Evolutionary conservation across 169 alveolate genomes (phyloP), one percentile per base, ranked within the genome.

Genomic region (Amoebophrya sp.): DNA sequence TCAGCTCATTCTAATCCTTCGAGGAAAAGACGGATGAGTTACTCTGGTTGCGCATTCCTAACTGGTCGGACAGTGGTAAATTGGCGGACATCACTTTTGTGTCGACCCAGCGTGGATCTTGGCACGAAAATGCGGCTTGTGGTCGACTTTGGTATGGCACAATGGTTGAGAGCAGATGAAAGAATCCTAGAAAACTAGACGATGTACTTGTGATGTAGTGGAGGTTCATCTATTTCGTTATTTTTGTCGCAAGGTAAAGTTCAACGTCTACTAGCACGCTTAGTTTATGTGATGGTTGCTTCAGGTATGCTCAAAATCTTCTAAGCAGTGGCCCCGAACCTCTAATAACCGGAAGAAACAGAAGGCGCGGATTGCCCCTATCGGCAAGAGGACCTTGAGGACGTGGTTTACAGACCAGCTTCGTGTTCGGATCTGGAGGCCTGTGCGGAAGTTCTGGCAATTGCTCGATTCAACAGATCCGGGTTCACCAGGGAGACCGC

Each of bases 11-110:
- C n/a, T n/a, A n/a, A n/a, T n/a, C n/a, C n/a, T n/a, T 23, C 23
- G 76, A 53, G 76, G 76, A 23, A 10, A 23, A 53, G n/a, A 10
- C 10, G 76, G 76, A 53, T 23, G n/a, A 10, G 76, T 53, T 53
- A 23, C 91, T 89, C 39, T 90, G 92, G 92, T 78, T 90, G 36
- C 53, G 92, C 33, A 41, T 41, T 23, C 92, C 92, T 6, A 39
- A 90, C 40, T 90, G 65, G 41, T 0, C 40, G 36, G 65, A 90
- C 40, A 41, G 41, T 6, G 92, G 92, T 34, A 90, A 65, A 41
- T 23, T 90, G 41, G 36, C 33, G 36, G 92, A 90, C 55, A 26
- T 65, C 83, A 36, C 83, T 29, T 6, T 36, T 1, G 83, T 65
- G 2, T 6, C 83, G 18, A 65, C 83, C 33, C 39, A 65, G 33